Conservation (phyloP, 352 stramenopile species). For the Globisporangium perplexum region DNA sequence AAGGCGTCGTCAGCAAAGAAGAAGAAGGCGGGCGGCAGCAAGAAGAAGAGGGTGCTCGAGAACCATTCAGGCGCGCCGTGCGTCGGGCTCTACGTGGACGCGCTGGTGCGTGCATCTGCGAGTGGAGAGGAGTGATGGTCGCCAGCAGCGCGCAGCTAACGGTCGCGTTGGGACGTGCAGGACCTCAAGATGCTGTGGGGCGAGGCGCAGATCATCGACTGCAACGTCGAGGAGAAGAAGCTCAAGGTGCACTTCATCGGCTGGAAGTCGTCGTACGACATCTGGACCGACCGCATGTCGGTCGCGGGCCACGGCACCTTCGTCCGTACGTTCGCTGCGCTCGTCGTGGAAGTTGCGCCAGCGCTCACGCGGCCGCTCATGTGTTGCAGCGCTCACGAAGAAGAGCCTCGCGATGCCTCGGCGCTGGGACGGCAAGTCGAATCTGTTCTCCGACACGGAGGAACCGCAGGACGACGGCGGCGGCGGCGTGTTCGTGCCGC, state of each 20-base stretch:
- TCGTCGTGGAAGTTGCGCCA: background rate
- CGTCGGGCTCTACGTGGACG: slow-evolving; percentile 62
- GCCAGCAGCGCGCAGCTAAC: background rate
- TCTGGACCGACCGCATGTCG: slow-evolving; percentile 71
- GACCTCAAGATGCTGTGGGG: slow-evolving; percentile 72
- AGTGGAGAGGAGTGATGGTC: background rate
- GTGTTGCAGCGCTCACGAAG: slow-evolving; percentile 11
- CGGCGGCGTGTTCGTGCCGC: background rate
- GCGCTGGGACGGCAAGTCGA: slow-evolving; percentile 13
- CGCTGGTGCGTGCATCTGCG: slow-evolving; percentile 33
- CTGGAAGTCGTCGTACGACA: slow-evolving; percentile 54
- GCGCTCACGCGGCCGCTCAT: background rate
- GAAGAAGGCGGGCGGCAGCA: slow-evolving; percentile 5
- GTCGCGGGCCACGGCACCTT: slow-evolving; percentile 52
- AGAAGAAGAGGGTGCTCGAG: slow-evolving; percentile 14
- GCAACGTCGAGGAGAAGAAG: slow-evolving; percentile 47
- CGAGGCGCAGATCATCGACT: slow-evolving; percentile 63
- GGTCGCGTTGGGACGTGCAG: slow-evolving; percentile 9
- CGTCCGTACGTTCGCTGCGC: slow-evolving; percentile 28
- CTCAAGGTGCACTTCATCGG: slow-evolving; percentile 73
- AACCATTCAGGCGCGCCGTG: slow-evolving; percentile 17
- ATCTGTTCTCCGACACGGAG: slow-evolving; percentile 12
- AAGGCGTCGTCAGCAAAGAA: slow-evolving; percentile 20
- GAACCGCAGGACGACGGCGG: background rate
- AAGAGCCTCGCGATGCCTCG: slow-evolving; percentile 8